These are phyloP conservation scores for Lodderomyces jiufengensis DNA, from an alignment of 1,139 yeast genomes.

Conservation along the genomic window DNA sequence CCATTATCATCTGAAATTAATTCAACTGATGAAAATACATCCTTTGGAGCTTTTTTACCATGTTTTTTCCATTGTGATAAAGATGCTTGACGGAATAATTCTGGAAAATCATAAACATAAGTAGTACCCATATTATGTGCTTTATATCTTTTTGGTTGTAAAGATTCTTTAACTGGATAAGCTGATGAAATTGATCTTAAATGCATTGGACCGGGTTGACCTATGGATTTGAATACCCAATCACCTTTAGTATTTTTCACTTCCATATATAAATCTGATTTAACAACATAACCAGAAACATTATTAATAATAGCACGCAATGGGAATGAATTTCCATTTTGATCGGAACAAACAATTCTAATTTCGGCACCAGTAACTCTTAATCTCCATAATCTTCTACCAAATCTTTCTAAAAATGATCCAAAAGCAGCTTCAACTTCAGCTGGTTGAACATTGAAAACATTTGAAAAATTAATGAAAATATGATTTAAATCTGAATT, in stretches of 20 bases:
- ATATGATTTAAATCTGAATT: conserved; percentile 96
- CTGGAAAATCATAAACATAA: conserved; percentile 97
- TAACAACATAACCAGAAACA: conserved; percentile 95
- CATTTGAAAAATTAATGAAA: conserved; percentile 93
- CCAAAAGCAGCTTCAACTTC: conserved; percentile 98
- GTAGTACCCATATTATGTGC: conserved; percentile 99
- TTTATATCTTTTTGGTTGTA: conserved; percentile 97
- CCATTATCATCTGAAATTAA: conserved; percentile 84
- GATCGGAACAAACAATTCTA: conserved; percentile 91
- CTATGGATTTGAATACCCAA: conserved; percentile 95
- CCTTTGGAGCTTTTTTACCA: conserved; percentile 68
- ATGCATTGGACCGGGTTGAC: conserved; percentile 95
- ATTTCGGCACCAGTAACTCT: conserved; percentile 97
- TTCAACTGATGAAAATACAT: conserved; percentile 74
- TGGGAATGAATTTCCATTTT: conserved; percentile 86
- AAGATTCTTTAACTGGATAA: conserved; percentile 94
- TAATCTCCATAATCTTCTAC: conserved; percentile 93
- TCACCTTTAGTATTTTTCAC: conserved; percentile 88
- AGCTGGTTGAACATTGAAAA: conserved; percentile 87
- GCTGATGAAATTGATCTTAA: conserved; percentile 93
- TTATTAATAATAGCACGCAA: conserved; percentile 94
- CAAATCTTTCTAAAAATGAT: conserved; percentile 95
- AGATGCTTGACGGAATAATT: conserved; percentile 91
- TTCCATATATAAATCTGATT: conserved; percentile 91
- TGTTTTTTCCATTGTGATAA: conserved; percentile 77